Evolutionary conservation across 2,329 filamentous ascomycete genomes (phyloP), one percentile per base, ranked within the genome.

Genomic region (Thielaviopsis cerberus): DNA sequence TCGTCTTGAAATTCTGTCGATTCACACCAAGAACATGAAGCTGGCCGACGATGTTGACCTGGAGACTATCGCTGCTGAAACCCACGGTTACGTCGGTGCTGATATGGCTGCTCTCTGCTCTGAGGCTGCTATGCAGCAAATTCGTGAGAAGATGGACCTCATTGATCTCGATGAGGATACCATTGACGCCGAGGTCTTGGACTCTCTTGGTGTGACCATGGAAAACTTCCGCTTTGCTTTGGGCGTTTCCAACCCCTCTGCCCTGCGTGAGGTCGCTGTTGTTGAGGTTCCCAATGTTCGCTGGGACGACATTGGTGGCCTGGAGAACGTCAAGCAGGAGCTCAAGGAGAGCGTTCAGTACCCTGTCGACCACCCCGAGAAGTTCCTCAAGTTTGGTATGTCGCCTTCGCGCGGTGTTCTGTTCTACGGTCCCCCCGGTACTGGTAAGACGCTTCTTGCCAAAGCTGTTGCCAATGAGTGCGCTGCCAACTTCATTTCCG

Each of bases 11-110:
- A 97, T 98, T 68, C 83, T 98, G 62, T 88, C 94, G 73, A 98
- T 98, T 65, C 92, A 98, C 80, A 98, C 92, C 73, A 98, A 98
- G 85, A 98, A 98, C 81, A 98, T 98, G 92, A 98, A 98, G 79
- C 82, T 98, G 62, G 89, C 74, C 61, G 92, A 97, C 60, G 92
- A 97, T 66, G 92, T 98, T 62, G 92, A 98, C 67, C 81, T 98
- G 51, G 91, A 96, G 77, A 85, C 89, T 67, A 96, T 98, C 67
- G 92, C 92, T 57, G 82, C 92, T 27, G 92, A 98, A 77, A 98
- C 92, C 53, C 92, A 98, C 76, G 92, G 92, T 75, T 98, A 97
- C 67, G 92, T 98, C 64, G 92, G 92, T 77, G 97, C 92, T 30
- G 92, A 98, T 84, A 78, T 98, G 71, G 92, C 92, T 61, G 94